Evolutionary conservation across 768 basidiomycete genomes (phyloP), one percentile per base, ranked within the genome.

Genomic region (Tylopilus intermedius): DNA sequence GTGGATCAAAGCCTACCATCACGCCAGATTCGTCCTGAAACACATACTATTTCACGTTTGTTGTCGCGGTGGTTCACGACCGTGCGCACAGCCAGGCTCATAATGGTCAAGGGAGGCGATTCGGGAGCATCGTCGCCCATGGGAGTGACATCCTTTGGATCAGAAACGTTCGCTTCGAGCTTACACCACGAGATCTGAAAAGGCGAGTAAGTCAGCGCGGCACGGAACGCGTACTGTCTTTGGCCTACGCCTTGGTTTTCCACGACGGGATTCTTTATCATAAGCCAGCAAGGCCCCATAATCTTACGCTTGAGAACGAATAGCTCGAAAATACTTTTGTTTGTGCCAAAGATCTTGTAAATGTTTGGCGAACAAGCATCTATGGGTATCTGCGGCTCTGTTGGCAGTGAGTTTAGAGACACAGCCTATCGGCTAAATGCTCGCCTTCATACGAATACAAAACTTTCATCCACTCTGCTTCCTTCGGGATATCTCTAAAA

Each of bases 271-370:
- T 86, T 79, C 70, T 87, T 86, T 56, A 99, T 79, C 51, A 86
- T 79, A 42, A 99, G 74, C 96, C 96, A 99, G 66, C 96, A 98
- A 0, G 96, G 94, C 0, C 96, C 96, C 94, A 97, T 97, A 52
- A 98, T 96, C 72, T 94, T 96, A 30, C 94, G 83, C 69, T 98
- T 98, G 43, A 98, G 61, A 2, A 94, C 94, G 18, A 99, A 80
- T 9, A 92, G 74, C 67, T 98, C 96, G 60, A 99, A 99, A 0
- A 95, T 88, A 48, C 75, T 90, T 5, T 94, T 95, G 58, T 84
- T 94, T 3, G 94, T 88, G 11, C 96, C 96, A 59, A 98, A 88
- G 10, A 98, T 84, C 51, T 81, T 82, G 32, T 83, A 77, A 65
- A 97, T 94, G 47, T 90, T 94, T 8, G 89, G 84, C 44, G 90